These are phyloP conservation scores for Dictyostelium capitatum DNA, from an alignment of 78 protist genomes.

Conservation along the genomic window DNA sequence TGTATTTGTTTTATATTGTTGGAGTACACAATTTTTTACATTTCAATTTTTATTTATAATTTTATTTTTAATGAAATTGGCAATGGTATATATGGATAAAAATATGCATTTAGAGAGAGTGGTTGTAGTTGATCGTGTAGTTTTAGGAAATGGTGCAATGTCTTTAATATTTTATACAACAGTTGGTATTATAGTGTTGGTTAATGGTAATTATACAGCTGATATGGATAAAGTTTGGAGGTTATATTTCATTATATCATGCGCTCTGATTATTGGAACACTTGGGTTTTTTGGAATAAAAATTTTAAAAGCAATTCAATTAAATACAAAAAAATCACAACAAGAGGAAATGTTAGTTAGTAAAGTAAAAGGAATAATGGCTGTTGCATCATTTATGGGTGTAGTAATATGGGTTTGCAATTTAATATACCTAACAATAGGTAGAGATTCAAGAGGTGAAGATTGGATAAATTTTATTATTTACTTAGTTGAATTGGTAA, in stretches of 20 bases:
- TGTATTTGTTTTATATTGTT: background rate
- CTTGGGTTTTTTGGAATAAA: constrained; percentile 35
- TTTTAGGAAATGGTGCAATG: background rate
- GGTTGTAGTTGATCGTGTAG: constrained; percentile 4
- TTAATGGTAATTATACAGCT: background rate
- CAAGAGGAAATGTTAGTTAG: constrained; percentile 23
- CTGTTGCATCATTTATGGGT: constrained; percentile 27
- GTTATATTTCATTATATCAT: constrained; percentile 11
- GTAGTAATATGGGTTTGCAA: constrained; percentile 16
- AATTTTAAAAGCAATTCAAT: background rate
- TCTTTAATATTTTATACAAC: constrained; percentile 30
- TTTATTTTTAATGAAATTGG: constrained; percentile 33
- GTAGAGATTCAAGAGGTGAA: background rate
- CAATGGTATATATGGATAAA: constrained; percentile 19
- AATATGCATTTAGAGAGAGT: constrained; percentile 21
- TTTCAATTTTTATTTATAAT: constrained; percentile 28
- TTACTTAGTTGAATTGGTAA: background rate
- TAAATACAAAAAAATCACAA: background rate
- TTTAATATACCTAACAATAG: constrained; percentile 13
- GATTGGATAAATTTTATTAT: constrained; percentile 48
- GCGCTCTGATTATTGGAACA: background rate
- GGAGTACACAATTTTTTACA: constrained; percentile 2
- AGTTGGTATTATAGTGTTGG: background rate
- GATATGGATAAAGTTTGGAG: constrained; percentile 26
- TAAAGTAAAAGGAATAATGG: constrained; percentile 36